A percentile compares a stretch with the other conserved stretches of the same genome.
phyloP scores from a whole-genome alignment of 768 basidiomycete genomes.

The Tricholoma hemisulphureum region DNA sequence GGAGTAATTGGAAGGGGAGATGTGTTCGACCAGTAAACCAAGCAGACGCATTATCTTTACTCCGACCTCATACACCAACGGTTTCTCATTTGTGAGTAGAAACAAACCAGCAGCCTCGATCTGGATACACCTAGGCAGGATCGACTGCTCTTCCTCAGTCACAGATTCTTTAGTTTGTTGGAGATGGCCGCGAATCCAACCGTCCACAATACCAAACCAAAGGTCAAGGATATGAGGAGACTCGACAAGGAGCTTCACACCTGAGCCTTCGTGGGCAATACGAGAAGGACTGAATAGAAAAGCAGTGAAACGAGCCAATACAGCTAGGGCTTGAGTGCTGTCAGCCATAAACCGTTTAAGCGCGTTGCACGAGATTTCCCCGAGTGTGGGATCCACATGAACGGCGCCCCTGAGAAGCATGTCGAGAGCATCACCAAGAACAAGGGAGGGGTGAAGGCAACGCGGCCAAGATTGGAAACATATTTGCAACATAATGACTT shows the following conservation, averaged over 20 bases:
- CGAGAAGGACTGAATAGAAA: slow-evolving; percentile 73
- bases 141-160: slow-evolving; percentile 39
- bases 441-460: slow-evolving; percentile 56
- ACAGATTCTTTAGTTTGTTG: slow-evolving; percentile 40
- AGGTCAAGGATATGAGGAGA: slow-evolving; percentile 63
- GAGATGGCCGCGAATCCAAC: slow-evolving; percentile 56
- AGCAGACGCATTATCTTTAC: slow-evolving; percentile 63
- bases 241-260: slow-evolving; percentile 63
- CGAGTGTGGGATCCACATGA: slow-evolving; percentile 77
- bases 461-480: slow-evolving; percentile 87
- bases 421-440: slow-evolving; percentile 64
- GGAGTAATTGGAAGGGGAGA: slow-evolving; percentile 33
- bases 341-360: slow-evolving; percentile 74
- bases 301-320: slow-evolving; percentile 63
- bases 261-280: slow-evolving; percentile 62
- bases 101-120: slow-evolving; percentile 76
- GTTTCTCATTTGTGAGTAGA: slow-evolving; percentile 58
- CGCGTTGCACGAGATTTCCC: slow-evolving; percentile 64
- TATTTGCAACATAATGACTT: slow-evolving; percentile 70
- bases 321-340: slow-evolving; percentile 47
- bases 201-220: slow-evolving; percentile 72
- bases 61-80: slow-evolving; percentile 54
- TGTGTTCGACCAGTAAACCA: slow-evolving; percentile 44
- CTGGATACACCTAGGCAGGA: slow-evolving; percentile 51
- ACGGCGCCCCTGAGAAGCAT: slow-evolving; percentile 80